Evolutionary conservation across 306 rosid genomes (phyloP), one percentile per base, ranked within the genome.

Genomic region (Pyrus communis): DNA sequence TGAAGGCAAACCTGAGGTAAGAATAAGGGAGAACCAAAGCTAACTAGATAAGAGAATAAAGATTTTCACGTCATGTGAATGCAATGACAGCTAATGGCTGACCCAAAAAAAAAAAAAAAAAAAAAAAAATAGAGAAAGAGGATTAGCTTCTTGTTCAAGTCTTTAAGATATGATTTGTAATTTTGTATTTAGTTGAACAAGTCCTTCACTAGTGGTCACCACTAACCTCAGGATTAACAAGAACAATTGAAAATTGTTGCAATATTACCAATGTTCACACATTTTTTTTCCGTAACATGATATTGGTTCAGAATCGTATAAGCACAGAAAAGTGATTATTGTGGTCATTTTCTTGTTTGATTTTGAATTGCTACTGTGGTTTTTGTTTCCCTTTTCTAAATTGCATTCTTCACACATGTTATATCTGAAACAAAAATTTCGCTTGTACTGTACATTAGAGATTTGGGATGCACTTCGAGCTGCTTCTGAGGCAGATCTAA

Each of bases 391-490:
- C 4, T 62, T 21, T 43, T 61, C 4, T 3, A 19, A 59, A 15
- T 18, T 5, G 17, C 6, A 17, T 61, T 65, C 19, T 40, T 72
- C 69, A 72, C 25, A 5, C 27, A 12, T 70, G 33, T 15, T 27
- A 30, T 45, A 59, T 81, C 70, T 81, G 75, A 84, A 82, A 57
- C 71, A 65, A 35, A 75, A 35, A 18, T 77, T 65, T 71, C 52
- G 19, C 82, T 87, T 85, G 31, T 84, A 69, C 67, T 71, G 76
- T 77, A 75, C 73, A 42, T 67, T 77, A 96, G 99, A 96, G 89
- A 96, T 96, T 81, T 96, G 99, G 99, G 99, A 96, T 73, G 99
- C 99, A 63, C 97, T 96, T 77, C 84, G 91, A 78, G 99, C 99
- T 77, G 99, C 98, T 71, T 97, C 97, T 10, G 99, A 96, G 82